Base-by-base conservation (phyloP, 2,329 filamentous ascomycete species). In the Nemania abortiva region DNA sequence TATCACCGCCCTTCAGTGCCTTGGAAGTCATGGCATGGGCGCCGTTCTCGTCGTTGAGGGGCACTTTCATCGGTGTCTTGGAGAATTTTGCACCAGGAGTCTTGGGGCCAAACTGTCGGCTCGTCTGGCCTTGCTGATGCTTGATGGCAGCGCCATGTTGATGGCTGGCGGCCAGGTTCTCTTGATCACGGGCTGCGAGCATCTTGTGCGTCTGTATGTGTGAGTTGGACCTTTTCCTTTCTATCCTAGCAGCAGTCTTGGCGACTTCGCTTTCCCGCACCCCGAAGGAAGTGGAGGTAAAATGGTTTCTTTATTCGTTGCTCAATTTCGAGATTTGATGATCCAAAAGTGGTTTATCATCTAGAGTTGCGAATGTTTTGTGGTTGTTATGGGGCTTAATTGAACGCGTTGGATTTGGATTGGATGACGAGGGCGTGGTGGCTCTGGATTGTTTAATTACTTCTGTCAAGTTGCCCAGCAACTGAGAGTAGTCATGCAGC, bases 21-120 rank as follows among this genome's bases (percentile, higher is more conserved):
- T 87, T 81, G 3, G 79, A 81, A 29, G 84, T 84, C 76, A 88
- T 84, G 52, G 84, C 84, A 62, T 27, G 24, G 24, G 88, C 84
- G n/a, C 87, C 89, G 81, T 98, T 98, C 81, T 98, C 95, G 76
- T 98, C 93, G 74, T 97, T 93, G 70, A 93, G 85, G 7, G 90
- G 87, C 57, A 93, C 82, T 77, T 91, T 92, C 78, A 95, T 89
- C 0, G 95, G 94, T 5, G 94, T 97, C 82, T 97, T 97, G 9
- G 92, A 91, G 72, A 86, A 90, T 77, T 90, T 89, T 67, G 88
- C 86, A 65, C 90, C 92, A 0, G 94, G 94, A 31, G 94, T 97
- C 82, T 95, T 97, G 3, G 63, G 27, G 10, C 37, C 63, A 6
- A 65, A 56, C 53, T 61, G 63, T n/a, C 66, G 69, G 52, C 56